These are phyloP conservation scores for Leccinum olivaceopallidum DNA, from an alignment of 768 basidiomycete species.

Conservation along the genomic window DNA sequence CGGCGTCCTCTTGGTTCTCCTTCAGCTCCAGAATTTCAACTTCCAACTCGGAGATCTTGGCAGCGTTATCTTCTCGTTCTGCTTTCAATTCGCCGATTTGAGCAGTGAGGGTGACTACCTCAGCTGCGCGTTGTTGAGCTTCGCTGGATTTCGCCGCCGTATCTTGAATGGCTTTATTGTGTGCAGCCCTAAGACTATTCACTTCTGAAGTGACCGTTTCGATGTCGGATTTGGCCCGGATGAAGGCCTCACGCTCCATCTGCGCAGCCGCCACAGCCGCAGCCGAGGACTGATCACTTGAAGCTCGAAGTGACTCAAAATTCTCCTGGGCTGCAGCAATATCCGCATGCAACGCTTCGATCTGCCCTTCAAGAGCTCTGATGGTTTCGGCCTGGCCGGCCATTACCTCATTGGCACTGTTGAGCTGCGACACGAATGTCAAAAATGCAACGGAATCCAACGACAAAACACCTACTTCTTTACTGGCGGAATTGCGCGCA, in stretches of 20 bases:
- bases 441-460: constrained; percentile 1
- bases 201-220: constrained; percentile 54
- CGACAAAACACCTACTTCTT: constrained; percentile 46
- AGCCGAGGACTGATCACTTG: constrained; percentile 44
- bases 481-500: constrained; percentile 42
- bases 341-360: constrained; percentile 52
- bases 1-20: constrained; percentile 59
- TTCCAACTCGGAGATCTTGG: constrained; percentile 78
- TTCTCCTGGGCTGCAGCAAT: constrained; percentile 50
- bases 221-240: constrained; percentile 64
- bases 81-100: constrained; percentile 54
- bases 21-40: constrained; percentile 77
- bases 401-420: constrained; percentile 43
- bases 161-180: constrained; percentile 49
- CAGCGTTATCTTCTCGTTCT: constrained; percentile 70
- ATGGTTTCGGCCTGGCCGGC: constrained; percentile 47
- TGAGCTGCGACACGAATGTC: constrained; percentile 44
- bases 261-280: constrained; percentile 53
- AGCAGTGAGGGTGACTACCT: constrained; percentile 43
- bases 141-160: constrained; percentile 45
- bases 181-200: constrained; percentile 49
- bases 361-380: constrained; percentile 48
- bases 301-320: constrained; percentile 49
- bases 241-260: constrained; percentile 61
- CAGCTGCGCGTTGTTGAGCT: constrained; percentile 47